Conservation (phyloP, 495 filamentous ascomycete species). For the Polyplosphaeria fusca region DNA sequence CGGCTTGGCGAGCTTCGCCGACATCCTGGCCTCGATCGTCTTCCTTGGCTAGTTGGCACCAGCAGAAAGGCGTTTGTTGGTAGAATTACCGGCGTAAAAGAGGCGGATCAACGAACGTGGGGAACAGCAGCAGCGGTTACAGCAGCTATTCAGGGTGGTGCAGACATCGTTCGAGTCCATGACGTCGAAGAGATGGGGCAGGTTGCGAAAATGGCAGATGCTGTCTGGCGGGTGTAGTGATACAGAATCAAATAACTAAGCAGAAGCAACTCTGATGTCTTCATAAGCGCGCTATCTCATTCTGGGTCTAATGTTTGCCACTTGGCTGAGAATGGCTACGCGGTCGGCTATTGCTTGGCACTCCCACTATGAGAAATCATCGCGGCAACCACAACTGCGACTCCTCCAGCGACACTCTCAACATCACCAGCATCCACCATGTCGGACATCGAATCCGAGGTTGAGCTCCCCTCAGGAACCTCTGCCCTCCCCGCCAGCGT, state of each 20-base stretch:
- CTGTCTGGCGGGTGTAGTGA: conserved; percentile 54
- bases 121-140: conserved; percentile 88
- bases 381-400: too few relatives aligned
- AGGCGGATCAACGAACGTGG: conserved; percentile 63
- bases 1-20: conserved; percentile 59
- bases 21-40: conserved; percentile 60
- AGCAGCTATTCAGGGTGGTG: conserved; percentile 83
- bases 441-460: conserved; percentile 98
- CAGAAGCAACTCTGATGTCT: too few relatives aligned
- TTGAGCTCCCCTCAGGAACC: conserved; percentile 69
- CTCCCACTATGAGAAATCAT: too few relatives aligned
- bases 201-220: conserved; percentile 86
- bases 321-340: too few relatives aligned
- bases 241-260: too few relatives aligned
- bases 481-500: conserved; percentile 94
- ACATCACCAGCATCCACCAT: conserved; percentile 37
- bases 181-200: conserved; percentile 87
- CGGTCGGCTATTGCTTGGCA: too few relatives aligned
- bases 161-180: conserved; percentile 92
- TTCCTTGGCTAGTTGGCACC: conserved; percentile 88
- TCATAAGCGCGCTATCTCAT: too few relatives aligned
- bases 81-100: conserved; percentile 71
- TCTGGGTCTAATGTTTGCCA: too few relatives aligned
- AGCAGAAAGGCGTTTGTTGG: conserved; percentile 92
- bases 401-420: too few relatives aligned